Percentiles rank a stretch among this genome's conserved stretches.
Conservation (phyloP, 805 yeast genomes). For the Saccharomycopsis schoenii region DNA sequence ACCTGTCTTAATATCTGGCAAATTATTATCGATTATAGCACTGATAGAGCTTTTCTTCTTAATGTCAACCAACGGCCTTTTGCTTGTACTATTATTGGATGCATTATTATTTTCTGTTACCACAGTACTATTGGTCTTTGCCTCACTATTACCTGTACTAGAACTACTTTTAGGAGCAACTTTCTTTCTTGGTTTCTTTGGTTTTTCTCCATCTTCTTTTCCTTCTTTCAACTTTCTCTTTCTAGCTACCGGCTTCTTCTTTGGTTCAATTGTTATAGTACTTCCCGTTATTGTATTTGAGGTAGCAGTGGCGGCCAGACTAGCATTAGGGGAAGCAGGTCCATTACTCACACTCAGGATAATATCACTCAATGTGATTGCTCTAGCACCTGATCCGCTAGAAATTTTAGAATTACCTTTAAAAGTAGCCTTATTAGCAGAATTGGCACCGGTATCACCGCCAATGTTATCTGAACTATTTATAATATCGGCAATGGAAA, state of each 20-base stretch:
- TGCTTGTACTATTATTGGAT: background rate
- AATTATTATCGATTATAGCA: background rate
- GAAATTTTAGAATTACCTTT: no score
- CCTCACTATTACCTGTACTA: background rate
- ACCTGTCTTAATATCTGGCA: background rate
- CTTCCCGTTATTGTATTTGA: background rate
- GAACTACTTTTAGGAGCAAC: background rate
- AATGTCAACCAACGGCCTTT: constrained; percentile 2
- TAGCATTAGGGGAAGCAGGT: background rate
- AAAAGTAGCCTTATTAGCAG: no score
- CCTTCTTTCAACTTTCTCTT: background rate
- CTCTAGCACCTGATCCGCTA: background rate
- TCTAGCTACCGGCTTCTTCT: background rate
- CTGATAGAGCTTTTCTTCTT: constrained; percentile 1
- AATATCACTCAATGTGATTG: background rate
- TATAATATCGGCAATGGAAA: constrained; percentile 11
- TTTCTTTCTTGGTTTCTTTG: background rate
- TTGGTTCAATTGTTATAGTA: background rate
- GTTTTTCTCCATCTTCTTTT: background rate
- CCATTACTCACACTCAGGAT: background rate
- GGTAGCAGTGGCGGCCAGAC: background rate
- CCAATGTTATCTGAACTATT: background rate
- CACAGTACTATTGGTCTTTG: background rate
- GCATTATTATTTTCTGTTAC: background rate
- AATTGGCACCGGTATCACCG: background rate